These are phyloP conservation scores for Boletus vermiculosoides DNA, from an alignment of 768 basidiomycete species.

Conservation along the genomic window DNA sequence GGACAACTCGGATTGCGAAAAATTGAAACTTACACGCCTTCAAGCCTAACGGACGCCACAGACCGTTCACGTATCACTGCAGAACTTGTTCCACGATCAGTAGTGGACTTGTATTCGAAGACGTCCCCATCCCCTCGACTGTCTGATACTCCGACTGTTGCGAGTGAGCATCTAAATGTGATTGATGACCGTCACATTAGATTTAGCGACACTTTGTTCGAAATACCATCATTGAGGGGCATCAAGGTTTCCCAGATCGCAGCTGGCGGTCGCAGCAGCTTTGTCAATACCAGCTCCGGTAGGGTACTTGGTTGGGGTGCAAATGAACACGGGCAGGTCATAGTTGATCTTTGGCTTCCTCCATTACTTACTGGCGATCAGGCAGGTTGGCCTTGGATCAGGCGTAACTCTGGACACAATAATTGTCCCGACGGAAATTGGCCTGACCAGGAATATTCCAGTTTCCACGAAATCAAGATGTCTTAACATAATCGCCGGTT, in stretches of 20 bases:
- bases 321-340: constrained; percentile 74
- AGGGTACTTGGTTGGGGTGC: constrained; percentile 87
- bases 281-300: constrained; percentile 64
- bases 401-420: constrained; percentile 64
- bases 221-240: constrained; percentile 70
- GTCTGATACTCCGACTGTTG: constrained; percentile 13
- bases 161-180: constrained; percentile 28
- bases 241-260: constrained; percentile 66
- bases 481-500: constrained; percentile 63
- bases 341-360: not conserved
- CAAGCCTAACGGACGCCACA: constrained; percentile 14
- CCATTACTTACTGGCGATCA: constrained; percentile 27
- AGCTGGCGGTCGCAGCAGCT: constrained; percentile 71
- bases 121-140: constrained; percentile 41
- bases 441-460: constrained; percentile 60
- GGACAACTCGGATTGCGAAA: constrained; percentile 83
- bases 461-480: constrained; percentile 56
- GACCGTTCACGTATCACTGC: constrained; percentile 40
- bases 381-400: constrained; percentile 79
- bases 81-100: constrained; percentile 57
- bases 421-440: constrained; percentile 80
- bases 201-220: constrained; percentile 70
- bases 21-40: constrained; percentile 45
- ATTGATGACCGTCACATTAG: constrained; percentile 46
- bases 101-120: constrained; percentile 50